Conservation (phyloP, 2,329 filamentous ascomycete species). For the Colletotrichum orbiculare region DNA sequence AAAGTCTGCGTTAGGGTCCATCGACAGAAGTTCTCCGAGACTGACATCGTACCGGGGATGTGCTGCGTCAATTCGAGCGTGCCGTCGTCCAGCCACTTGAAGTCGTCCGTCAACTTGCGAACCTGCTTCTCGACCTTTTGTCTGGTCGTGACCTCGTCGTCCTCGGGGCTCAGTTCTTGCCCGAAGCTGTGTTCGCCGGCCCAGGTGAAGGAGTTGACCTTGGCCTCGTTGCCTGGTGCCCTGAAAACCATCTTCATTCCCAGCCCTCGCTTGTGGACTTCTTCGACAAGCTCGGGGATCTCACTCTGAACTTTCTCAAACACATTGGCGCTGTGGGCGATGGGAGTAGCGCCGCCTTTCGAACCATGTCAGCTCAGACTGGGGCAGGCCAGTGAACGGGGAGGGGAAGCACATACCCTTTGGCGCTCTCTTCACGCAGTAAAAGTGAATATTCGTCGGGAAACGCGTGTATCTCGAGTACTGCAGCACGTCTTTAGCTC, state of each 20-base stretch:
- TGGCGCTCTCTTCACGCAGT: constrained; percentile 34
- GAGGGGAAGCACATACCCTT: not conserved
- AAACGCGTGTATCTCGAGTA: constrained; percentile 38
- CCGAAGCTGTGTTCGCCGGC: constrained; percentile 41
- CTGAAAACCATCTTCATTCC: constrained; percentile 40
- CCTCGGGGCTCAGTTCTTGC: constrained; percentile 42
- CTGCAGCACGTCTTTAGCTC: not conserved
- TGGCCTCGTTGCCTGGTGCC: constrained; percentile 36
- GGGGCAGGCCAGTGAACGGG: too few relatives aligned
- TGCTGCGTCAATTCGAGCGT: constrained; percentile 37
- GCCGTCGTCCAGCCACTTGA: constrained; percentile 31
- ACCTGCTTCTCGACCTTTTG: constrained; percentile 37
- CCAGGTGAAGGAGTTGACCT: constrained; percentile 38
- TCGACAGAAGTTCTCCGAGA: not conserved
- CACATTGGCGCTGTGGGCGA: constrained; percentile 32
- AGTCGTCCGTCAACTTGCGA: constrained; percentile 31
- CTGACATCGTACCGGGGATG: constrained; percentile 27
- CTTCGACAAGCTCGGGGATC: constrained; percentile 37
- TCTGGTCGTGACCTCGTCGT: constrained; percentile 25
- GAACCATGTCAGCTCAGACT: not conserved
- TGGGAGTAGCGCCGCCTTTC: constrained; percentile 35
- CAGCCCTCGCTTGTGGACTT: constrained; percentile 32
- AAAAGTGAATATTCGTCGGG: constrained; percentile 37
- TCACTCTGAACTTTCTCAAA: constrained; percentile 31
- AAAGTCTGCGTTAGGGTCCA: not conserved